These are phyloP conservation scores for Eimeria sp. DNA, from an alignment of 169 alveolate genomes.

Conservation along the genomic window DNA sequence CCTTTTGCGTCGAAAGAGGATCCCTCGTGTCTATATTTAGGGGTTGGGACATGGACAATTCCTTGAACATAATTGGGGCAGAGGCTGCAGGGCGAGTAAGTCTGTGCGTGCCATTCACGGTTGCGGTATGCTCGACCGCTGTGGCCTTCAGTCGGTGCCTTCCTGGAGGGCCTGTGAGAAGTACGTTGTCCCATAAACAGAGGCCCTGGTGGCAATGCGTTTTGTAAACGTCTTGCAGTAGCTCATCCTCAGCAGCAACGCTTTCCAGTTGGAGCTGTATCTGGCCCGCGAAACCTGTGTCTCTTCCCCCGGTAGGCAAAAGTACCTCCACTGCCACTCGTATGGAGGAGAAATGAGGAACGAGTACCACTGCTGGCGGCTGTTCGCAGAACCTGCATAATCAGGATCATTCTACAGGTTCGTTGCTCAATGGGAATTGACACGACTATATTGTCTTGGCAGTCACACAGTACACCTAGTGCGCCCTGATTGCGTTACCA, in stretches of 20 bases:
- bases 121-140: not conserved
- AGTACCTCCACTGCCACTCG: constrained; percentile 62
- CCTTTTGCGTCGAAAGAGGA: not conserved
- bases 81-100: constrained; percentile 13
- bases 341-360: constrained; percentile 7
- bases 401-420: not conserved
- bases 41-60: not conserved
- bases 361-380: constrained; percentile 65
- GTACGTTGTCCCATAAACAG: constrained; percentile 32
- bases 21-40: not conserved
- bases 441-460: not conserved
- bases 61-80: constrained; percentile 51
- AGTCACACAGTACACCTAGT: not conserved
- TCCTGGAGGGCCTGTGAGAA: constrained; percentile 44
- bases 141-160: constrained; percentile 35
- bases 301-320: constrained; percentile 14
- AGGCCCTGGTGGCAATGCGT: constrained; percentile 39
- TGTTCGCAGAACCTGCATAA: constrained; percentile 68
- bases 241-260: not conserved
- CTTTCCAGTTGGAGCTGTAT: constrained; percentile 32
- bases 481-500: not conserved
- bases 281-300: constrained; percentile 51
- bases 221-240: not conserved
- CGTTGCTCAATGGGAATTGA: not conserved
- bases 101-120: too few relatives aligned